Base-by-base conservation (phyloP, 306 rosid genomes). In the Vachellia pachyceras region DNA sequence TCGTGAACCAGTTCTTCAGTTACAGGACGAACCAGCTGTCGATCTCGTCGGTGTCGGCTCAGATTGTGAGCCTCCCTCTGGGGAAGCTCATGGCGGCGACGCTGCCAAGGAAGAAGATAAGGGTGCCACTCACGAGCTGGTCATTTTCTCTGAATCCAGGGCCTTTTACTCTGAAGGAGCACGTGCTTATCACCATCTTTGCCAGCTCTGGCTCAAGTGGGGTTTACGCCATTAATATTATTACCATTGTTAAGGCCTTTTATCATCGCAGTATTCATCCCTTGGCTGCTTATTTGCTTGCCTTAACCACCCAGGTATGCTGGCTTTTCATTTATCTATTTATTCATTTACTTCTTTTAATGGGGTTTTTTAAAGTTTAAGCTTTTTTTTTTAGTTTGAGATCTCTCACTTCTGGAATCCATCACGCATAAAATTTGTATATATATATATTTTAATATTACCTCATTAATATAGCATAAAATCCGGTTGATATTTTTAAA, bases 31-130 rank as follows among this genome's bases (percentile, higher is more conserved):
- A 87, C 58, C 95, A 85, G 81, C 83, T 95, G 0, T 77, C 0
- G 1, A 10, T 95, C 37, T 79, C 94, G 0, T 85, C 97, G 0
- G 91, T 93, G 5, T 85, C 99, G 1, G 95, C 93, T 0, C 99
- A 95, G 49, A 95, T 95, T 73, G 64, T 91, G 17, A 83, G 85
- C 3, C 93, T 95, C 0, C 98, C 99, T 18, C 8, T 89, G 0
- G 99, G 99, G 10, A 91, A 88, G 82, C n/a, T 95, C 15, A 91
- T 95, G 99, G 99, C 98, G 22, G 90, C 92, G 36, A 83, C 88
- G 1, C 87, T 95, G 12, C 98, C 99, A 10, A 58, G 67, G 0
- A 84, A 7, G 9, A 0, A 3, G 2, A 11, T 89, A 7, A 39
- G 4, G 5, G 7, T 91, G 3, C 98, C 99, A 0, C 33, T 88